Percentiles rank a stretch among this genome's conserved stretches.
Conservation (phyloP, 345 rosid species). For the Salix dunnii region DNA sequence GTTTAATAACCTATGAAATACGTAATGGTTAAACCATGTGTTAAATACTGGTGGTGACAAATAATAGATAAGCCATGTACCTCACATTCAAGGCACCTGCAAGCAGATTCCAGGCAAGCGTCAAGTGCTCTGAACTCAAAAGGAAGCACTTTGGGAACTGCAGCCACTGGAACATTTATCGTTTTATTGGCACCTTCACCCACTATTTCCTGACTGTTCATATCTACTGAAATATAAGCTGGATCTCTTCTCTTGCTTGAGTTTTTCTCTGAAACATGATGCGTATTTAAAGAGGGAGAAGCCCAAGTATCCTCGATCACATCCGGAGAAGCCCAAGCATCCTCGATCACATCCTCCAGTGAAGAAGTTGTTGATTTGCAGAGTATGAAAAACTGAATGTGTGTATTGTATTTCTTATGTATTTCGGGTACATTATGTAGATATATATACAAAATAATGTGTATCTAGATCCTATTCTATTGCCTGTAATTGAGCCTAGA, state of each 20-base stretch:
- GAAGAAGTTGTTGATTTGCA: too few relatives aligned
- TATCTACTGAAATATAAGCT: neutral
- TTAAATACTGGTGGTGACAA: neutral
- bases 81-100: conserved; percentile 68
- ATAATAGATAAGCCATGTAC: conserved; percentile 23
- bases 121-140: conserved; percentile 75
- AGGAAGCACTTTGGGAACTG: conserved; percentile 45
- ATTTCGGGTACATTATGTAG: too few relatives aligned
- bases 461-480: too few relatives aligned
- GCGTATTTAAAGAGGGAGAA: neutral
- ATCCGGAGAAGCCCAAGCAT: too few relatives aligned
- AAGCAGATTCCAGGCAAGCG: conserved; percentile 75
- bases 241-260: neutral
- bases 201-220: neutral
- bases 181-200: neutral
- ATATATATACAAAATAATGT: too few relatives aligned
- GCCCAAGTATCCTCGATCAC: neutral
- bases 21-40: neutral
- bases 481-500: too few relatives aligned
- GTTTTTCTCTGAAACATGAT: neutral
- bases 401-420: too few relatives aligned
- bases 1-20: too few relatives aligned
- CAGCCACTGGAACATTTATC: neutral
- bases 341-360: too few relatives aligned
- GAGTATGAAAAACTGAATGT: too few relatives aligned